Conservation (phyloP, 257 asterid genomes). For the Cynanchum wilfordii region DNA sequence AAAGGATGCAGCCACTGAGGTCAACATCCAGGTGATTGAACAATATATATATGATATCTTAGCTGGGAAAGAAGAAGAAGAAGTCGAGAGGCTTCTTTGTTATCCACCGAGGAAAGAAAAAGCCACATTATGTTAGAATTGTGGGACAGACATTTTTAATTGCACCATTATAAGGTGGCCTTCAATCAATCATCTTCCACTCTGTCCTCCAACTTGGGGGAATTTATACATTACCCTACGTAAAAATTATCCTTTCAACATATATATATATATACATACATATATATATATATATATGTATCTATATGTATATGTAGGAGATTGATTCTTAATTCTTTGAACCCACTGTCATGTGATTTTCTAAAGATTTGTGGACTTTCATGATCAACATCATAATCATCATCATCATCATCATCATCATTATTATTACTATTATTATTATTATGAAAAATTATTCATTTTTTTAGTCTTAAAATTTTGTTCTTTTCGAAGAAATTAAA, state of each 20-base stretch:
- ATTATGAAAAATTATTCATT: too few species aligned
- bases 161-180: conserved; percentile 73
- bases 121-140: conserved; percentile 20
- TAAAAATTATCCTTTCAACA: not conserved
- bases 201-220: conserved; percentile 29
- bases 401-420: not conserved
- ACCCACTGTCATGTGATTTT: conserved; percentile 17
- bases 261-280: too few species aligned
- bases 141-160: conserved; percentile 54
- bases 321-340: not conserved
- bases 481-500: too few species aligned
- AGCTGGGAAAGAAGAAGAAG: conserved; percentile 34
- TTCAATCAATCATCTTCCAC: conserved; percentile 68
- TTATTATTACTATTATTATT: too few species aligned
- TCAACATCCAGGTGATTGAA: conserved; percentile 61
- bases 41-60: conserved; percentile 30
- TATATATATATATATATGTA: not conserved
- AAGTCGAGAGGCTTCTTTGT: conserved; percentile 25
- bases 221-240: conserved; percentile 5
- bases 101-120: conserved; percentile 36
- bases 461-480: too few species aligned
- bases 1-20: conserved; percentile 17
- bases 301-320: too few species aligned
- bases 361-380: not conserved
- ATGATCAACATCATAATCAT: not conserved